Percentiles rank a stretch among this genome's conserved stretches.
Evolutionary conservation across 148 eudicot species (phyloP).

Genomic region (Bassia scoparia): DNA sequence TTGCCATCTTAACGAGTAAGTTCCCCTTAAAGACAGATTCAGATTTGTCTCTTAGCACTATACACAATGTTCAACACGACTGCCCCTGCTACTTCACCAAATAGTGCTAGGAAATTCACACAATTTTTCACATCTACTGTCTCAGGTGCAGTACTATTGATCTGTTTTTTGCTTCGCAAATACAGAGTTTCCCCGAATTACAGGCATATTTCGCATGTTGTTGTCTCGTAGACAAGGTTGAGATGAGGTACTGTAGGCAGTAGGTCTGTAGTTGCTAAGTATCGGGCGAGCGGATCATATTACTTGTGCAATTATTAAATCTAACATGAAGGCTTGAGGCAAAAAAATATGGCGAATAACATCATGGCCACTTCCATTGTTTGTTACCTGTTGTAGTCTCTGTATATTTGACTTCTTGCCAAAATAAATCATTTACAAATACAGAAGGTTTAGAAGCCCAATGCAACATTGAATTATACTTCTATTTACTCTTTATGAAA

Average conservation of each 20-base stretch:
- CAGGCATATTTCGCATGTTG: neutral
- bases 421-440: neutral
- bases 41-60: constrained; percentile 36
- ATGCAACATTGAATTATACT: neutral
- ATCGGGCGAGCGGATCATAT: too few species aligned
- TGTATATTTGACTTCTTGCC: too few species aligned
- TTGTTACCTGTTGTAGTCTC: too few species aligned
- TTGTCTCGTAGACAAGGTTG: neutral
- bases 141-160: constrained; percentile 6
- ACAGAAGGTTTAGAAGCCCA: too few species aligned
- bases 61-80: constrained; percentile 31
- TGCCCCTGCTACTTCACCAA: constrained; percentile 27
- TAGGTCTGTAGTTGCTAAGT: too few species aligned
- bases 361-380: too few species aligned
- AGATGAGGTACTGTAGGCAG: too few species aligned
- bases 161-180: neutral
- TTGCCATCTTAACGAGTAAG: constrained; percentile 30
- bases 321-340: too few species aligned
- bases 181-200: neutral
- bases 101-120: neutral
- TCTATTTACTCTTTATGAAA: neutral
- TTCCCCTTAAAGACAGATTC: constrained; percentile 45
- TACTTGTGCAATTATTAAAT: too few species aligned
- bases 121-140: constrained; percentile 1
- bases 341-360: too few species aligned